phyloP scores from a whole-genome alignment of 306 rosid species.

The Inga laurina region DNA sequence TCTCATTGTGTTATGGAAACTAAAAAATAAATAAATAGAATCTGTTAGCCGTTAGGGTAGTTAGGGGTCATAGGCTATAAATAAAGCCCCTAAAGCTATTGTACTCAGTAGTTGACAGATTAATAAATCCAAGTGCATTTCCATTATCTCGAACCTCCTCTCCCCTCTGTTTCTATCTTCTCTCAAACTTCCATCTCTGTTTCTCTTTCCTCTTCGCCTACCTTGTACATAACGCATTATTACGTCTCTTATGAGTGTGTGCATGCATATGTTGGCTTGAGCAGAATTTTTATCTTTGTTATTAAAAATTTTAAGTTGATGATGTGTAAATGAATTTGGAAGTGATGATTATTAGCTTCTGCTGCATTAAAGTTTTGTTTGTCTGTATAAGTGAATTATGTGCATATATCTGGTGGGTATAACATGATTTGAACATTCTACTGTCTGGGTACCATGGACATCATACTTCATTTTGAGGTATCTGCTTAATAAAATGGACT shows the following conservation, averaged over 20 bases:
- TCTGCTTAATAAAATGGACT: not conserved
- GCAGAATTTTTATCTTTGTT: not conserved
- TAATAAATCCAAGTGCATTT: too few species aligned
- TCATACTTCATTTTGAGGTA: not conserved
- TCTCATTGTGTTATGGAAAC: not conserved
- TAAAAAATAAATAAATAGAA: too few species aligned
- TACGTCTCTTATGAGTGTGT: not conserved
- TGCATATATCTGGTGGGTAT: not conserved
- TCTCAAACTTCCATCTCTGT: too few species aligned
- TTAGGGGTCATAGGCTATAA: too few species aligned
- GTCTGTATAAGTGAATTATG: conserved; percentile 4
- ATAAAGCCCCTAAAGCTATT: too few species aligned
- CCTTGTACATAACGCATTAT: too few species aligned
- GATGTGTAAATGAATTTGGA: not conserved
- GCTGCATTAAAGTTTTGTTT: conserved; percentile 2
- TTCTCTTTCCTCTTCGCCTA: too few species aligned
- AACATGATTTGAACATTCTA: not conserved
- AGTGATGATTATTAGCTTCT: conserved; percentile 18
- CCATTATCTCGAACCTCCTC: too few species aligned
- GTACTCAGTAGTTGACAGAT: too few species aligned
- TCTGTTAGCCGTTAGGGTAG: too few species aligned
- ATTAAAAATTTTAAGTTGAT: not conserved
- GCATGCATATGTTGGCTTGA: conserved; percentile 6
- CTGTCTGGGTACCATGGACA: not conserved
- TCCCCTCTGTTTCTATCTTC: too few species aligned